These are phyloP conservation scores for Nematodospora anomalae DNA, from an alignment of 1,139 yeast genomes.

Conservation along the genomic window DNA sequence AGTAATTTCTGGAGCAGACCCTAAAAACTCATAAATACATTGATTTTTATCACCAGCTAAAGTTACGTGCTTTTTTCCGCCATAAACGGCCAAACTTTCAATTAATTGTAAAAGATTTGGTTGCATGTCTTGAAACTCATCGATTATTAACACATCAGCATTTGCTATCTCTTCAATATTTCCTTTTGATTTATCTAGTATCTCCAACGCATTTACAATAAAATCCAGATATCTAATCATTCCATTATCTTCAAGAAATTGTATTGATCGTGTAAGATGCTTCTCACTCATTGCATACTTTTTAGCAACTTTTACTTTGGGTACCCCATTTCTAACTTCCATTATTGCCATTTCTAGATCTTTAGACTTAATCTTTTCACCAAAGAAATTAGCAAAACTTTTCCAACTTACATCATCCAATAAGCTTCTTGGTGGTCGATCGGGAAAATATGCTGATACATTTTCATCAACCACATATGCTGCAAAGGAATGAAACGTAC, in stretches of 20 bases:
- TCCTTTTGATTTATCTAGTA: slow-evolving; percentile 22
- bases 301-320: slow-evolving; percentile 26
- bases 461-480: slow-evolving; percentile 46
- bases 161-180: slow-evolving; percentile 25
- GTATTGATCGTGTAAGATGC: slow-evolving; percentile 22
- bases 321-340: slow-evolving; percentile 30
- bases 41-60: slow-evolving; percentile 77
- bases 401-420: slow-evolving; percentile 57
- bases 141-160: slow-evolving; percentile 53
- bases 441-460: slow-evolving; percentile 24
- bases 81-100: slow-evolving; percentile 31
- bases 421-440: slow-evolving; percentile 32
- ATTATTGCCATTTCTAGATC: slow-evolving; percentile 34
- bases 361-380: slow-evolving; percentile 25
- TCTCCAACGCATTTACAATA: slow-evolving; percentile 28
- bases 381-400: slow-evolving; percentile 30
- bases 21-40: slow-evolving; percentile 66
- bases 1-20: slow-evolving; percentile 44
- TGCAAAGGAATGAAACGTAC: slow-evolving; percentile 68
- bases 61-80: slow-evolving; percentile 48
- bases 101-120: slow-evolving; percentile 50
- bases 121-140: slow-evolving; percentile 76
- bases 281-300: slow-evolving; percentile 23
- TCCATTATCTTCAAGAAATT: slow-evolving; percentile 30
- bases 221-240: slow-evolving; percentile 40